Evolutionary conservation across 345 rosid genomes (phyloP), one percentile per base, ranked within the genome.

Genomic region (Pugionium dolabratum): DNA sequence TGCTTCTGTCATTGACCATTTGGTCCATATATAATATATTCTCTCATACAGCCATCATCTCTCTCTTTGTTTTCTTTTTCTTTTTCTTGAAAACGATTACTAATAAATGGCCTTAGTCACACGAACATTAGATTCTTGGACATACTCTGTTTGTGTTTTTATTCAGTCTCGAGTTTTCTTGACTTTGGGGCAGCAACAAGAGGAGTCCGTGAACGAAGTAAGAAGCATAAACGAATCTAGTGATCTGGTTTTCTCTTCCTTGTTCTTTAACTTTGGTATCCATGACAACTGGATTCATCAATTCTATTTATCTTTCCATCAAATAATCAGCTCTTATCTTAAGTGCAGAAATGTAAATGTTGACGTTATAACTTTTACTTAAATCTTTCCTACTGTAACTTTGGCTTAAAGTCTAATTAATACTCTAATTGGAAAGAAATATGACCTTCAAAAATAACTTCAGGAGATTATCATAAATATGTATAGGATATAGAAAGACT

Each of bases 71-170:
- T 3, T 31, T 33, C 2, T 42, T 45, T 18, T 47, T 35, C 18
- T 58, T 29, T 30, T 40, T 49, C 45, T 47, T 33, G 59, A 34
- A 62, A 62, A 68, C 64, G 49, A 55, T 54, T 61, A 60, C 30
- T 54, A 74, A 74, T 74, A 74, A 74, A 68, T 74, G 78, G 74
- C 78, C 64, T 67, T 31, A 65, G 44, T 59, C 65, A 66, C 61
- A 28, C 40, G 29, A 64, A 58, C 51, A 39, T 43, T 52, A 53
- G 5, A 40, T 40, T 69, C 26, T 28, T 64, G 31, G 28, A 35
- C 43, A 73, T 25, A 43, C 49, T 36, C 7, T 6, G 9, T 40
- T 55, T 18, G 18, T 18, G 18, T 18, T 18, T 18, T 18, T 18
- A 18, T 18, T 18, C 18, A 59, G 1, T 25, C 51, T 42, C 44